Conservation (phyloP, 2,329 filamentous ascomycete species). For the Phialocephala sp. region DNA sequence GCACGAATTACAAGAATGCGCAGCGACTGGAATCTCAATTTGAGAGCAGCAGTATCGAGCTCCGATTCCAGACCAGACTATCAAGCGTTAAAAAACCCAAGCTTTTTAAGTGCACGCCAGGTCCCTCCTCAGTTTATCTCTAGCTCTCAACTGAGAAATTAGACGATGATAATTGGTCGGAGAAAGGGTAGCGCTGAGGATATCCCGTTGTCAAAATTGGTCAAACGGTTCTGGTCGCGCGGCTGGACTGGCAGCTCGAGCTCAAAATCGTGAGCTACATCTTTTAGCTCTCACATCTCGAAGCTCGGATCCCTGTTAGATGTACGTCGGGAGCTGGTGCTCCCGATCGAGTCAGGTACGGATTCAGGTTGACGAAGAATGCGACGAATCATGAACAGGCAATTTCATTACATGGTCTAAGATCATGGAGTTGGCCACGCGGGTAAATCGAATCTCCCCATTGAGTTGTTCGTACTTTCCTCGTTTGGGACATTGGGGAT, state of each 20-base stretch:
- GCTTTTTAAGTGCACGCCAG: not conserved
- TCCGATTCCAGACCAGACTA: not conserved
- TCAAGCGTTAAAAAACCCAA: not conserved
- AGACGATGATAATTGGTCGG: too few species aligned
- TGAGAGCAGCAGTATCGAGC: not conserved
- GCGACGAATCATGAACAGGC: constrained; percentile 14
- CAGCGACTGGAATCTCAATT: not conserved
- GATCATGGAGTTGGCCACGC: not conserved
- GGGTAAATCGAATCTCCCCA: not conserved
- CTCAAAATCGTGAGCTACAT: not conserved
- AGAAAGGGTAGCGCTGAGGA: not conserved
- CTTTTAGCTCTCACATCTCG: not conserved
- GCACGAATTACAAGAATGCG: not conserved
- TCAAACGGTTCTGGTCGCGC: not conserved
- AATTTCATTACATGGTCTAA: constrained; percentile 13
- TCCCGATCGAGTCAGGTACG: constrained; percentile 21
- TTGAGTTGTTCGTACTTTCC: not conserved
- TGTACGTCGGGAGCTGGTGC: constrained; percentile 12
- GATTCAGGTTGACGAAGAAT: not conserved
- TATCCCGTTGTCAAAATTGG: not conserved
- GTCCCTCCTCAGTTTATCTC: too few species aligned
- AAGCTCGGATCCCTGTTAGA: constrained; percentile 12
- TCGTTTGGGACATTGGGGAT: not conserved
- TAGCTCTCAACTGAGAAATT: not conserved
- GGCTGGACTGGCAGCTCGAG: not conserved